Base-by-base conservation (phyloP, 2,329 filamentous ascomycete genomes). In the Penicillium crustosum region DNA sequence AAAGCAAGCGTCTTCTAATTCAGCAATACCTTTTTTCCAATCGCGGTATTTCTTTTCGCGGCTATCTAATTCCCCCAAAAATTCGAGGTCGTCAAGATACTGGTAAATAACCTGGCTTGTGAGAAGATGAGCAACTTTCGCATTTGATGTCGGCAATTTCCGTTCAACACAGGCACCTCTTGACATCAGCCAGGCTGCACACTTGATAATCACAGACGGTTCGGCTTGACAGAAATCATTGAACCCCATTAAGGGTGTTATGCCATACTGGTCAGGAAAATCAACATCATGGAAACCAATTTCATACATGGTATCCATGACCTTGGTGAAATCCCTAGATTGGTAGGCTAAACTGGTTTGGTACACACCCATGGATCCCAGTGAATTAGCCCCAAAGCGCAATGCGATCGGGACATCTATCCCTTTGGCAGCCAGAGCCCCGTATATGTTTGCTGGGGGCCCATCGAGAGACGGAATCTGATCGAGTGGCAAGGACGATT, bases 1-100 rank as follows among this genome's bases (percentile, higher is more conserved):
- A 25, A 23, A 43, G 41, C 8, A 58, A 23, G 5, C 7, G 58
- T n/a, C 35, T 36, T 29, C 45, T 31, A 58, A 49, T 29, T 35
- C 25, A 7, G 43, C 13, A 19, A 49, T 13, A 3, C 33, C 2
- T 31, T 44, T 27, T 21, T 21, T 29, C 23, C 10, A 44, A 15
- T 27, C 33, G 25, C 33, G 13, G 6, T 7, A 9, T 2, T 21
- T 1, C 6, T 33, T 13, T 2, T 6, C 42, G 53, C 10, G 23
- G 13, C 2, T 25, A 25, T 5, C 17, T 10, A 0, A 10, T 5
- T 1, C 4, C n/a, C n/a, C n/a, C n/a, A n/a, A 1, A 33, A 15
- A 1, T 15, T 0, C 6, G 12, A 15, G 31, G 5, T 15, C 0
- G 5, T 13, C 2, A 33, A 33, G 12, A 33, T 13, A 5, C 12